Base-by-base conservation (phyloP, 1,284 basidiomycete genomes). In the Ustilago cynodontis region DNA sequence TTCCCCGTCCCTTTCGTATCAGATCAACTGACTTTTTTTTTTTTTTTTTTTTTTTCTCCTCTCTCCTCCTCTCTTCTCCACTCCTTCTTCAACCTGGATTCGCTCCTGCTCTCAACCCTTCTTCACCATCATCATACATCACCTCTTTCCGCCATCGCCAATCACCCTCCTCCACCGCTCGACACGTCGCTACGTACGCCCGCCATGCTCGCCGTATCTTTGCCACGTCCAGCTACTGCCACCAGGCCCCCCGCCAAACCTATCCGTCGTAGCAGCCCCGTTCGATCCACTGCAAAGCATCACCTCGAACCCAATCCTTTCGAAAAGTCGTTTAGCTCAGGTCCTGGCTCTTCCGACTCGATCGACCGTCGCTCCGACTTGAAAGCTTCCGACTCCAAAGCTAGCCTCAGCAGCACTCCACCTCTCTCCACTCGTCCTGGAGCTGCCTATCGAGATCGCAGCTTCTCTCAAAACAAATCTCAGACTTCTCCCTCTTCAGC, bases 281-380 rank as follows among this genome's bases (percentile, higher is more conserved):
- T 29, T 13, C 67, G 75, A 14, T 60, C 70, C 50, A 64, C 59
- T n/a, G 75, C 78, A 49, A 81, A 83, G 52, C 82, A 86, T 52
- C 81, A 85, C 37, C 90, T 94, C 67, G 95, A 98, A 86, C 94
- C 93, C 16, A 98, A 98, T 85, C 95, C 95, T 0, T 98, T 98
- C 84, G 95, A 98, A 85, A 93, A 94, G 87, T 95, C 93, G 58
- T 98, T 98, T 87, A 91, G 91, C 88, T 81, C 89, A 89, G 79
- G 82, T 82, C 56, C 82, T 82, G 49, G 54, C 24, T 85, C 78
- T 83, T 87, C 87, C 29, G 68, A 67, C 13, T 65, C 75, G 20
- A n/a, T 65, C 51, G 74, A 77, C 4, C 70, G 75, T 56, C 70
- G 78, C 33, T 18, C 47, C 49, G 69, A 71, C 33, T 29, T 65